Conservation (phyloP, 2,329 filamentous ascomycete genomes). For the Hypocreales sp. region DNA sequence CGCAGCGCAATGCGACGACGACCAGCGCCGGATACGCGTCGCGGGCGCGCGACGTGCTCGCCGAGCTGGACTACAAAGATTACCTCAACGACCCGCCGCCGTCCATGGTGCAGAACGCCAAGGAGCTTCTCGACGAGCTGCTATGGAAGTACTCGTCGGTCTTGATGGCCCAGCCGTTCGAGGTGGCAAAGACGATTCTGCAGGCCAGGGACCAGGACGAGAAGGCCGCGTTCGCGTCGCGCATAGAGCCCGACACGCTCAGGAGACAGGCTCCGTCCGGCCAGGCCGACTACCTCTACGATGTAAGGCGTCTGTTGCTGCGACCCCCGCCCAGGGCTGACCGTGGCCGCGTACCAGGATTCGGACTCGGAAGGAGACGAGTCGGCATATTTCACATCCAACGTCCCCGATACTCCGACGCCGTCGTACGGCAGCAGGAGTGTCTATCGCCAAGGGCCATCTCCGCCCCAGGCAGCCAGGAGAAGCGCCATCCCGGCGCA, state of each 20-base stretch:
- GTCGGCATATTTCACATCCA: constrained; percentile 70
- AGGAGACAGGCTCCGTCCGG: constrained; percentile 15
- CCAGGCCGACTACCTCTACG: constrained; percentile 18
- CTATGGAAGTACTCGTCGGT: constrained; percentile 87
- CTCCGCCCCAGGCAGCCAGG: constrained; percentile 21
- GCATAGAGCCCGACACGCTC: constrained; percentile 9
- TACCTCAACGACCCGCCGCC: constrained; percentile 67
- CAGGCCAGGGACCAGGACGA: constrained; percentile 54
- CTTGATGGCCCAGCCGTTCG: constrained; percentile 85
- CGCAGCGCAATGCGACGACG: constrained; percentile 25
- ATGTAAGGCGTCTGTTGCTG: constrained; percentile 12
- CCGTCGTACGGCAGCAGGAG: constrained; percentile 17
- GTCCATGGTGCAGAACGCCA: constrained; percentile 57
- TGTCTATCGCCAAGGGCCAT: too few relatives aligned
- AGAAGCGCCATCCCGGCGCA: constrained; percentile 27
- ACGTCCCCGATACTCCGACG: constrained; percentile 37
- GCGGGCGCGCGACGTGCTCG: constrained; percentile 71
- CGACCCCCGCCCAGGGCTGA: background rate
- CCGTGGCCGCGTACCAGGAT: constrained; percentile 22
- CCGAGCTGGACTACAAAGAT: constrained; percentile 83
- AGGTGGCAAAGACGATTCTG: constrained; percentile 86
- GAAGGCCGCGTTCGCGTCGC: constrained; percentile 15
- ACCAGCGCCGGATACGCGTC: constrained; percentile 17
- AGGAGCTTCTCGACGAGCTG: constrained; percentile 67
- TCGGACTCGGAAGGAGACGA: constrained; percentile 62